Conservation (phyloP, 2,329 filamentous ascomycete species). For the Talaromyces sp. region DNA sequence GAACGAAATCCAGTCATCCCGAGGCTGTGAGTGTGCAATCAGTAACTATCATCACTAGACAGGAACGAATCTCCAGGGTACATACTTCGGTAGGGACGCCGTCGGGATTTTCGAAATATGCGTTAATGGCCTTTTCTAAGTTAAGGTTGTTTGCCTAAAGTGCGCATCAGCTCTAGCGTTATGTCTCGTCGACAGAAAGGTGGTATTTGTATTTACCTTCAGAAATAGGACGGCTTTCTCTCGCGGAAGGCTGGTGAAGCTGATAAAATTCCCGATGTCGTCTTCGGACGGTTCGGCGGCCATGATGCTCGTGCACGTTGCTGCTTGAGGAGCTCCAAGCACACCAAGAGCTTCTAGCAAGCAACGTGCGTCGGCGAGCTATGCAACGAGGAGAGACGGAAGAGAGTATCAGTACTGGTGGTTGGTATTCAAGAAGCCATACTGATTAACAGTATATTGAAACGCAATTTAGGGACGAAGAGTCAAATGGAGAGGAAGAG, state of each 20-base stretch:
- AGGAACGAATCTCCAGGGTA: not conserved
- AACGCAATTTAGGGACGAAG: not conserved
- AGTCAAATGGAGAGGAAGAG: not conserved
- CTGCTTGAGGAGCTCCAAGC: conserved; percentile 13
- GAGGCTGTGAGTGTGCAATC: conserved; percentile 8
- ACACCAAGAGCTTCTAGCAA: conserved; percentile 11
- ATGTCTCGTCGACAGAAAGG: not conserved
- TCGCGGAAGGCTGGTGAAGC: conserved; percentile 39
- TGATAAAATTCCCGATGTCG: conserved; percentile 40
- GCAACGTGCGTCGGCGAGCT: conserved; percentile 13
- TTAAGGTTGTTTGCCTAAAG: conserved; percentile 45
- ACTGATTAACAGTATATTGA: not conserved
- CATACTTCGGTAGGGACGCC: conserved; percentile 29
- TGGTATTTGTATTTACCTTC: conserved; percentile 29
- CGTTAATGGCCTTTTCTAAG: conserved; percentile 46
- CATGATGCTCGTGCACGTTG: conserved; percentile 26
- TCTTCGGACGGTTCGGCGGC: conserved; percentile 40
- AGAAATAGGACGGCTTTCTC: conserved; percentile 41
- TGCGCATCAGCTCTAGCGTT: not conserved
- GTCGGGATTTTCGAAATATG: conserved; percentile 46
- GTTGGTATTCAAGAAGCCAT: not conserved
- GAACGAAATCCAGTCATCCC: conserved; percentile 15
- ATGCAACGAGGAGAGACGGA: not conserved
- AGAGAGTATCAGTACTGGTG: not conserved
- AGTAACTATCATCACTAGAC: not conserved